Base-by-base conservation (phyloP, 108 stramenopile genomes). In the Stephanodiscus minutulus region DNA sequence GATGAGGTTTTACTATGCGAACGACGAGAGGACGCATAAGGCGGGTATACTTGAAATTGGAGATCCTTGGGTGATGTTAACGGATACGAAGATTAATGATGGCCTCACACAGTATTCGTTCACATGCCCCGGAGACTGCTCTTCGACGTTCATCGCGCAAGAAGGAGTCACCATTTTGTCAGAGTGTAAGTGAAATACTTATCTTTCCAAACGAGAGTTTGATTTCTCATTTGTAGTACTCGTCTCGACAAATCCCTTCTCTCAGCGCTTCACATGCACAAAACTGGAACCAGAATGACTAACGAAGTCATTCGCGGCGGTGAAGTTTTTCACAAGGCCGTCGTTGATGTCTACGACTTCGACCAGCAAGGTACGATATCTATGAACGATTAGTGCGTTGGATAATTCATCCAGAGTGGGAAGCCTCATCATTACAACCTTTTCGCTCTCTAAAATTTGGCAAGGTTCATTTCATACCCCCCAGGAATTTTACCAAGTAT, bases 181-280 rank as follows among this genome's bases (percentile, higher is more conserved):
- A 27, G 88, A 88, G 54, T 54, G 57, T 58, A 15, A 58, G 57
- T 53, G 52, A 53, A 33, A 33, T 5, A 33, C 31, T 33, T 33
- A 33, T 33, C 31, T 33, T 33, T 33, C 31, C 31, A 33, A 0
- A 8, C 11, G 25, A 0, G 2, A 25, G 24, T 24, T 44, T 33
- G 31, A 33, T 33, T 33, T 33, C 31, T 5, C 31, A 33, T 33
- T 33, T 5, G 31, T 33, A 13, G n/a, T n/a, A n/a, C n/a, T n/a
- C n/a, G n/a, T n/a, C n/a, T n/a, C n/a, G 2, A 44, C 13, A 17
- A 44, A 24, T 27, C 4, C 52, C 25, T 53, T 27, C 1, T 53
- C 3, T 57, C 29, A 57, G 56, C 43, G n/a, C 68, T 85, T 52
- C 88, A 88, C 49, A 86, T 88, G 85, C 88, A 88, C 53, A 18